Conservation (phyloP, 305 asterid genomes). For the Rubia occidens region DNA sequence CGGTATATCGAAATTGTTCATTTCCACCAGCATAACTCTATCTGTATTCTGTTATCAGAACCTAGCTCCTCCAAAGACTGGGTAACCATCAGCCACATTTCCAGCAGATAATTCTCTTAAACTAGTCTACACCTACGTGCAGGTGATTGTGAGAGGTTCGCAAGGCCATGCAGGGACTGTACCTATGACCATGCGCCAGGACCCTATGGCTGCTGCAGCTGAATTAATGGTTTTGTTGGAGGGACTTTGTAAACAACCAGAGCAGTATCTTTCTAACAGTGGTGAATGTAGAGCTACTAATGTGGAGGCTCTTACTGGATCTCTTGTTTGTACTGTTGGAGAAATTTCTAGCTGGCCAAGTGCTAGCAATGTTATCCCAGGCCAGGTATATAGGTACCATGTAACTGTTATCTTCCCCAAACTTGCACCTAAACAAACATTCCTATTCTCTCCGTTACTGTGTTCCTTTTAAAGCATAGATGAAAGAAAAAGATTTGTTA, state of each 20-base stretch:
- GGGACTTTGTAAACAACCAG: slow-evolving; percentile 76
- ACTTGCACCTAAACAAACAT: not conserved
- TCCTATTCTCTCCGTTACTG: not conserved
- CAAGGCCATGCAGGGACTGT: slow-evolving; percentile 99
- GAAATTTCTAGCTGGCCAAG: slow-evolving; percentile 97
- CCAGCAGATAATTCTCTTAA: not conserved
- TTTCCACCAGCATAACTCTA: not conserved
- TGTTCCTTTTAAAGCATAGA: not conserved
- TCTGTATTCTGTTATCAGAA: not conserved
- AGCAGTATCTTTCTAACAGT: slow-evolving; percentile 63
- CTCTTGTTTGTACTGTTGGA: slow-evolving; percentile 96
- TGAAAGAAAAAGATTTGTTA: not conserved
- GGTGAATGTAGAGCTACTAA: slow-evolving; percentile 53
- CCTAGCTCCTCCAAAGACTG: not conserved
- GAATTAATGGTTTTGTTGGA: slow-evolving; percentile 75
- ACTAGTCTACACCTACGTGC: slow-evolving; percentile 13
- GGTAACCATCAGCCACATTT: not conserved
- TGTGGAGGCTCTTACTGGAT: slow-evolving; percentile 63
- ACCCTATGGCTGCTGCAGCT: slow-evolving; percentile 98
- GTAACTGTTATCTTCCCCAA: slow-evolving; percentile 3
- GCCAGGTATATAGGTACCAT: slow-evolving; percentile 61
- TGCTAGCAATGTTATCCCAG: slow-evolving; percentile 95
- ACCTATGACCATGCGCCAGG: slow-evolving; percentile 90
- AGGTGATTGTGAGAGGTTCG: slow-evolving; percentile 89
- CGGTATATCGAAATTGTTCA: not conserved